Conservation (phyloP, 495 filamentous ascomycete genomes). For the Lasiosphaeriaceae sp. region DNA sequence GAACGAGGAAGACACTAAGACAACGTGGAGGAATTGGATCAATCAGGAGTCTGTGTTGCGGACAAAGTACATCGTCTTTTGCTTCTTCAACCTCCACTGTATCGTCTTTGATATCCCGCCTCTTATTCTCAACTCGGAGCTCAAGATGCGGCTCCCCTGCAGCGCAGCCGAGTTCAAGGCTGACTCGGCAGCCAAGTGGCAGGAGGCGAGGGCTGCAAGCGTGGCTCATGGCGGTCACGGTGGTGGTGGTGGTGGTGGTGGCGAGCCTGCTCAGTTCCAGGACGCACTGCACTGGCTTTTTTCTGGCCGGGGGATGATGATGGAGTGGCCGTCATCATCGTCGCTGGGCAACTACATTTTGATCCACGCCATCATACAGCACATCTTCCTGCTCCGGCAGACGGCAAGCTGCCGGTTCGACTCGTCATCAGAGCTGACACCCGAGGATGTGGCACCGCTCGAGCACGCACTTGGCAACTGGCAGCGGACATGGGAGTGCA, state of each 20-base stretch:
- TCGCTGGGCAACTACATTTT: constrained; percentile 53
- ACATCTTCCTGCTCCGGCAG: constrained; percentile 4
- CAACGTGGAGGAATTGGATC: constrained; percentile 48
- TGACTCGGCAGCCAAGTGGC: constrained; percentile 44
- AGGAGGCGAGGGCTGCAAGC: constrained; percentile 11
- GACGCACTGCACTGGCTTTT: not conserved
- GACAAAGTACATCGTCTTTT: constrained; percentile 52
- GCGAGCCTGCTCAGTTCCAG: not conserved
- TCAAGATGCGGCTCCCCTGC: constrained; percentile 48
- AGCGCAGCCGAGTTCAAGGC: constrained; percentile 52
- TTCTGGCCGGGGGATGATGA: not conserved
- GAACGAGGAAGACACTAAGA: not conserved
- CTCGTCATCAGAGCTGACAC: not conserved
- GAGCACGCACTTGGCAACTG: constrained; percentile 2
- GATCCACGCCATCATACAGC: constrained; percentile 46
- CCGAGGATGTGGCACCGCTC: not conserved
- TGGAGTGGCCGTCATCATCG: constrained; percentile 17
- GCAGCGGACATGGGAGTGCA: constrained; percentile 3
- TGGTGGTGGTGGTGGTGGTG: too few relatives aligned
- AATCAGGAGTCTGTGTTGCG: constrained; percentile 46
- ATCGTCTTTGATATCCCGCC: constrained; percentile 55
- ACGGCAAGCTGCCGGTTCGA: not conserved
- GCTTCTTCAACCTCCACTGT: constrained; percentile 52
- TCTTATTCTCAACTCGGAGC: constrained; percentile 46
- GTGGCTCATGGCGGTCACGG: too few relatives aligned